A percentile compares a stretch with the other conserved stretches of the same genome.
phyloP scores from a whole-genome alignment of 495 filamentous ascomycete species.

The Aspergillus bridgeri region DNA sequence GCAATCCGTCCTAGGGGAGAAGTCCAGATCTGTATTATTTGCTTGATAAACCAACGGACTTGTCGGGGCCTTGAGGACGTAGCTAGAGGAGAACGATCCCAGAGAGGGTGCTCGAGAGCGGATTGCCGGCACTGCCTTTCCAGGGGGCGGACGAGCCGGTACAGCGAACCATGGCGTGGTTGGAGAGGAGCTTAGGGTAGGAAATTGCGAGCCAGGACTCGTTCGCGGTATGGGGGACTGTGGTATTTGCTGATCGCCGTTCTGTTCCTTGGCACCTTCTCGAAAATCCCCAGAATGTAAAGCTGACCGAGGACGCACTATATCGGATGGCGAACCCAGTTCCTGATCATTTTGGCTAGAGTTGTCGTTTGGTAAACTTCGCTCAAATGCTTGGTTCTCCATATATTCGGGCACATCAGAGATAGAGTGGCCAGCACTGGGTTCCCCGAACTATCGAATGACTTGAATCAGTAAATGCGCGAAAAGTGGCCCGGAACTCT shows the following conservation, averaged over 20 bases:
- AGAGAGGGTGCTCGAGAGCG: conserved; percentile 59
- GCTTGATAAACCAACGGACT: conserved; percentile 89
- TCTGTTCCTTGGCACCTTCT: conserved; percentile 45
- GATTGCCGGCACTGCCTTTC: conserved; percentile 15
- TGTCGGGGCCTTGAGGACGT: conserved; percentile 82
- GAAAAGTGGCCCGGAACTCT: background rate
- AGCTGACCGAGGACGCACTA: conserved; percentile 81
- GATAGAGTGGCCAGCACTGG: conserved; percentile 13
- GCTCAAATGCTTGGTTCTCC: conserved; percentile 8
- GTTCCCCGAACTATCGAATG: conserved; percentile 13
- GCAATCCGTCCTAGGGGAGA: conserved; percentile 43
- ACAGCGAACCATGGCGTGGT: conserved; percentile 49
- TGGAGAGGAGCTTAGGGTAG: conserved; percentile 40
- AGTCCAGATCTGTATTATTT: conserved; percentile 79
- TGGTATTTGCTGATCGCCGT: conserved; percentile 18
- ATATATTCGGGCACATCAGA: conserved; percentile 12
- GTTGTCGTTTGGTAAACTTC: conserved; percentile 3
- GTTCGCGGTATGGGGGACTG: conserved; percentile 21
- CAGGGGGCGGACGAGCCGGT: conserved; percentile 18
- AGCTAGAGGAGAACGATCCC: conserved; percentile 76
- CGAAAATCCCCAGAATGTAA: conserved; percentile 89
- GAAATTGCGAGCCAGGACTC: conserved; percentile 15
- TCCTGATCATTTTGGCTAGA: conserved; percentile 15
- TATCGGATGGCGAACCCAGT: conserved; percentile 48
- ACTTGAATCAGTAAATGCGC: conserved; percentile 5